Evolutionary conservation across 2,329 filamentous ascomycete species (phyloP), one percentile per base, ranked within the genome.

Genomic region (Delphinella strobiligena): DNA sequence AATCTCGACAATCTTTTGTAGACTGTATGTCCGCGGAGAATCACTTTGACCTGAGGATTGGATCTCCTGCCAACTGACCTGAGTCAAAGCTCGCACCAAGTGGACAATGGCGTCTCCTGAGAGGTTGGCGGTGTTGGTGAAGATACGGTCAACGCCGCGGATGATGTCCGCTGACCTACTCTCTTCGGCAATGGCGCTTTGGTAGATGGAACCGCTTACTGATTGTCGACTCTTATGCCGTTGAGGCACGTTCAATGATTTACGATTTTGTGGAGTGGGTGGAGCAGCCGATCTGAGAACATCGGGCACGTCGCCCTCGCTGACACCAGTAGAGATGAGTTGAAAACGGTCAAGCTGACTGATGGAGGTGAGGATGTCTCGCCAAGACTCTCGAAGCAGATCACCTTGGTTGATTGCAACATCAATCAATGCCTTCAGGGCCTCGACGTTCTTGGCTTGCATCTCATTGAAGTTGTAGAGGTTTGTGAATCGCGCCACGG

Each of bases 61-160:
- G 54, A 98, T 98, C 61, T 98, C 91, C 54, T 96, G 89, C 91
- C 91, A 96, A 61, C 89, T 96, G 48, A 98, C 89, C 57, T 95
- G 87, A 5, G 85, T 93, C 43, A 98, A 64, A 0, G 91, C 88
- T 41, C 80, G 79, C 37, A 94, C 89, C 58, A 98, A 98, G 58
- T 93, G 81, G 1, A 96, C 83, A 53, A 98, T 98, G 3, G 89
- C 88, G 49, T 95, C 87, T 43, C 88, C 88, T 4, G 83, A 88
- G 2, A 98, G 71, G 51, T 93, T 88, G 7, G 88, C 89, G 0
- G 91, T 96, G 55, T 93, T 94, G 35, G 87, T 93, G 56, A 98
- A 98, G 52, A 98, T 96, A 30, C 86, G 76, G 60, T 98, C 93
- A 3, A 98, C 88, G 18, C 82, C 81, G 51, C 88, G 85, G 50